Conservation (phyloP, 805 yeast species). For the Naumovozyma dairenensis region DNA sequence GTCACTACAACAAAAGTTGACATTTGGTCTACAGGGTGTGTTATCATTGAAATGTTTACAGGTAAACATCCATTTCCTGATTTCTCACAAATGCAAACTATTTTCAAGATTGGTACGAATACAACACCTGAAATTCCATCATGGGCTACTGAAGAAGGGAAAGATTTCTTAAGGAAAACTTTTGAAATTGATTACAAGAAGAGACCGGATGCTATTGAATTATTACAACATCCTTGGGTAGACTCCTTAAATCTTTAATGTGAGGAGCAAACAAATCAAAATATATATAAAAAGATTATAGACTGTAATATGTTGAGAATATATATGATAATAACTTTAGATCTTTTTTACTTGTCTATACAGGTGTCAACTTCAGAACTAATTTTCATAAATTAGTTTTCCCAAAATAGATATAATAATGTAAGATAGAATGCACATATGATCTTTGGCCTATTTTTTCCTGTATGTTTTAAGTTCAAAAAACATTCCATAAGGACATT, state of each 20-base stretch:
- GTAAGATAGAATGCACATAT: too few species aligned
- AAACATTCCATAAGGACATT: too few species aligned
- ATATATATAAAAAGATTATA: too few species aligned
- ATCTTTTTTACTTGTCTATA: too few species aligned
- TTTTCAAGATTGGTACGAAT: conserved; percentile 84
- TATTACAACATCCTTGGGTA: conserved; percentile 43
- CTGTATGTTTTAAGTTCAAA: too few species aligned
- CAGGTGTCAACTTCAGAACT: too few species aligned
- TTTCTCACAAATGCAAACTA: conserved; percentile 93
- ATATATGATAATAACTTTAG: too few species aligned
- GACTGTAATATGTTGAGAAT: too few species aligned
- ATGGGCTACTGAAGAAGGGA: conserved; percentile 58
- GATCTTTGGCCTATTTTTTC: too few species aligned
- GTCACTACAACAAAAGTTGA: conserved; percentile 89
- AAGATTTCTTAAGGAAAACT: conserved; percentile 52
- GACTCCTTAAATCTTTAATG: conserved; percentile 12
- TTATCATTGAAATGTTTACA: conserved; percentile 89
- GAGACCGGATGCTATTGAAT: conserved; percentile 64
- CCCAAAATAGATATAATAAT: too few species aligned
- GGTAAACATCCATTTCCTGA: conserved; percentile 95
- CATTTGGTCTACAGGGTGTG: conserved; percentile 95
- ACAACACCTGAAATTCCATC: conserved; percentile 72
- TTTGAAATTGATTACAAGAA: conserved; percentile 66
- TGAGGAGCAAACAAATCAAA: too few species aligned
- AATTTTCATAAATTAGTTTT: too few species aligned